Conservation (phyloP, 1,139 yeast genomes). For the Pichia sp. region DNA sequence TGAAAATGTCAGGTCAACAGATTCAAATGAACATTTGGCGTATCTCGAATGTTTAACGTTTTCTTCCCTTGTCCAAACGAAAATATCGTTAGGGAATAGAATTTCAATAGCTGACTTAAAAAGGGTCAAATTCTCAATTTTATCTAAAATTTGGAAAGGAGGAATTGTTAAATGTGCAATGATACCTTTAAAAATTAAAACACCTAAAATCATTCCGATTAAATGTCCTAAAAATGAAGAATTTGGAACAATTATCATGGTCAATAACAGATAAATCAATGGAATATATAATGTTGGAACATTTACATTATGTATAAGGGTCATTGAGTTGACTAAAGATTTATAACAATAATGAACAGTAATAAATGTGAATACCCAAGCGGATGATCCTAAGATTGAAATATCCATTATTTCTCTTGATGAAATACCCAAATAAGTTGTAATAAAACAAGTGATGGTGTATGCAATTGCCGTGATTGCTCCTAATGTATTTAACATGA, state of each 20-base stretch:
- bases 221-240: conserved; percentile 72
- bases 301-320: conserved; percentile 13
- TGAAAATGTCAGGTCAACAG: neutral
- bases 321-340: conserved; percentile 29
- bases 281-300: conserved; percentile 63
- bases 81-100: conserved; percentile 6
- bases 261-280: conserved; percentile 40
- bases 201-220: conserved; percentile 46
- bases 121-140: conserved; percentile 40
- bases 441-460: conserved; percentile 45
- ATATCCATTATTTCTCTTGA: conserved; percentile 34
- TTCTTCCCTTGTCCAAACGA: conserved; percentile 16
- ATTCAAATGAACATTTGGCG: neutral
- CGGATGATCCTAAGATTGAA: conserved; percentile 61
- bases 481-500: conserved; percentile 68
- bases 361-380: conserved; percentile 66
- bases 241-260: conserved; percentile 43
- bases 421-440: conserved; percentile 19
- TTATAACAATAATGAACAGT: conserved; percentile 50
- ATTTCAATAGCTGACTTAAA: conserved; percentile 5
- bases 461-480: conserved; percentile 63
- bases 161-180: conserved; percentile 49
- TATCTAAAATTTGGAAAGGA: conserved; percentile 57
- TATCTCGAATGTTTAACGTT: conserved; percentile 16
- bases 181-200: conserved; percentile 47